Base-by-base conservation (phyloP, 2,329 filamentous ascomycete species). In the Hypoxylon sp. region DNA sequence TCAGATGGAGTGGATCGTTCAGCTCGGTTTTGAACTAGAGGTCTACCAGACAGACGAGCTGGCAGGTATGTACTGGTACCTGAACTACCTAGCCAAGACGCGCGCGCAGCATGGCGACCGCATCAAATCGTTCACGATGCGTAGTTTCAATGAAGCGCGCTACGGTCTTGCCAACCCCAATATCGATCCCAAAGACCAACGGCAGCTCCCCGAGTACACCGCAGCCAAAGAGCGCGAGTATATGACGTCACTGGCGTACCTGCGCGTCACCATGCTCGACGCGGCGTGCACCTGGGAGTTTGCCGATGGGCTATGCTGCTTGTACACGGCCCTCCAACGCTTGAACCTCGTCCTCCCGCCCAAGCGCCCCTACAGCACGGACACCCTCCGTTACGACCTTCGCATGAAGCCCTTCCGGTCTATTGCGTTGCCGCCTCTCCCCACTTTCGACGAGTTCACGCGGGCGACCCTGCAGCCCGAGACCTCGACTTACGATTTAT, bases 1-100 rank as follows among this genome's bases (percentile, higher is more conserved):
- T 31, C 89, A 95, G 75, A 93, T 98, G 86, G 91, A 95, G 77
- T 92, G 90, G 84, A 91, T 97, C 50, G 86, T 98, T 14, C 92
- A 98, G 77, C 89, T 98, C 33, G 96, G 97, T 11, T 98, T 99
- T 79, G 96, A 99, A 80, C 90, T 98, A 11, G 91, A 95, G 48
- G 88, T 97, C 8, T 98, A 98, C 79, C 90, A 95, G 59, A 86
- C 90, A 0, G 92, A 97, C 78, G 96, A 99, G 79, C 85, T 96
- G 8, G 88, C 90, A 0, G 90, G 89, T 25, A 97, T 98, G 92
- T 98, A 98, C 79, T 96, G 92, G 90, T 94, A 97, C 78, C 82
- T 97, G 70, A 88, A 92, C 73, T 88, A 93, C 81, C 82, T 97
- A 66, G 84, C 92, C 76, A 87, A 90, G 77, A 88, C 91, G 61